Percentiles rank a stretch among this genome's conserved stretches.
These are phyloP conservation scores for Curvularia lunata DNA, from an alignment of 2,329 filamentous ascomycete genomes.

Conservation along the genomic window DNA sequence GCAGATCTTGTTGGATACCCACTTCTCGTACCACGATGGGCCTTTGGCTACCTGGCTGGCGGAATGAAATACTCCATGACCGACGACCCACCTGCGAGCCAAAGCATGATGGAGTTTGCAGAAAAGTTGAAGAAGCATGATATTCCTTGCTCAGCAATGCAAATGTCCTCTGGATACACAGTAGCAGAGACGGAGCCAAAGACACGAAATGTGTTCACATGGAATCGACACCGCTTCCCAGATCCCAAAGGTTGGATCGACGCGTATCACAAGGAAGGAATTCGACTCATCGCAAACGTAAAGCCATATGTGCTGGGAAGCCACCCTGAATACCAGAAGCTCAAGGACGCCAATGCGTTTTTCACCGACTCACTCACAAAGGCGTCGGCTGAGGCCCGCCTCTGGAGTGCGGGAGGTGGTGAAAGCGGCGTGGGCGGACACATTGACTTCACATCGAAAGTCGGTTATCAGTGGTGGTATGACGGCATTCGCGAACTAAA, in stretches of 20 bases:
- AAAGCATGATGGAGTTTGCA: slow-evolving; percentile 67
- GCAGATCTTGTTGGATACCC: slow-evolving; percentile 73
- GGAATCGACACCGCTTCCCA: slow-evolving; percentile 74
- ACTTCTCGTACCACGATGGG: slow-evolving; percentile 71
- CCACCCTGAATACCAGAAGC: slow-evolving; percentile 69
- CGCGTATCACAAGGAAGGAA: slow-evolving; percentile 67
- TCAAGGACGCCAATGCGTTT: slow-evolving; percentile 65
- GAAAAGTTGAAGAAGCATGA: slow-evolving; percentile 67
- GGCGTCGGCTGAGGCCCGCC: slow-evolving; percentile 62
- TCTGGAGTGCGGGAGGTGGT: slow-evolving; percentile 76
- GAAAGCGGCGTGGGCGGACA: slow-evolving; percentile 74
- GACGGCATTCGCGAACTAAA: slow-evolving; percentile 69
- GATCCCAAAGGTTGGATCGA: slow-evolving; percentile 69
- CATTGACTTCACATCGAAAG: slow-evolving; percentile 73
- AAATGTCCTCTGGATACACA: slow-evolving; percentile 76
- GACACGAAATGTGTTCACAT: slow-evolving; percentile 73
- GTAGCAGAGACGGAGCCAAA: slow-evolving; percentile 71
- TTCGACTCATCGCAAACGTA: slow-evolving; percentile 73
- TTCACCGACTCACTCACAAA: slow-evolving; percentile 64
- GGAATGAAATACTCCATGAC: slow-evolving; percentile 68
- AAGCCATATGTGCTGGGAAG: slow-evolving; percentile 73
- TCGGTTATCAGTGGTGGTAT: slow-evolving; percentile 74
- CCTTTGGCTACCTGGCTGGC: slow-evolving; percentile 74
- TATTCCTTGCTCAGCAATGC: slow-evolving; percentile 73
- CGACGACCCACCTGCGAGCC: slow-evolving; percentile 61